These are phyloP conservation scores for Coffea canephora DNA, from an alignment of 257 asterid species.

Conservation along the genomic window DNA sequence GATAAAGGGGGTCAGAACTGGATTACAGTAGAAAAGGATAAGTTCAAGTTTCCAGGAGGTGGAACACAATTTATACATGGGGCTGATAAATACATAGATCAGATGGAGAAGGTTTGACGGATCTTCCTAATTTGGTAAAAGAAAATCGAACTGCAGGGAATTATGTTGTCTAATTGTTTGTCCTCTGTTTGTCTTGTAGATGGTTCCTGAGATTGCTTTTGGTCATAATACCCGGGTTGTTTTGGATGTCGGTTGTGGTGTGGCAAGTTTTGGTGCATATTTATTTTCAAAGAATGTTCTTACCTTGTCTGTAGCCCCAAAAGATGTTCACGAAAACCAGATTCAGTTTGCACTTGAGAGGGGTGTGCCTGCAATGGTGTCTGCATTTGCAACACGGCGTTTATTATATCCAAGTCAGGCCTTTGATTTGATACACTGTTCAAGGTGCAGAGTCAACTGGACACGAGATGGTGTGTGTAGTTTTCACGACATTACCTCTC, in stretches of 20 bases:
- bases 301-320: slow-evolving; percentile 90
- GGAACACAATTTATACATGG: slow-evolving; percentile 97
- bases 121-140: neutral
- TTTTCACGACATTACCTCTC: neutral
- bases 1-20: slow-evolving; percentile 98
- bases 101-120: slow-evolving; percentile 66
- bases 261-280: slow-evolving; percentile 98
- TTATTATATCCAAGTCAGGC: slow-evolving; percentile 92
- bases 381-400: slow-evolving; percentile 78
- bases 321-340: slow-evolving; percentile 96
- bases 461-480: slow-evolving; percentile 81
- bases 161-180: slow-evolving; percentile 10
- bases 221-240: slow-evolving; percentile 83
- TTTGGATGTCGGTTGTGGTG: slow-evolving; percentile 94
- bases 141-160: neutral
- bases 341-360: slow-evolving; percentile 98
- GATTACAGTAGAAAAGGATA: slow-evolving; percentile 73
- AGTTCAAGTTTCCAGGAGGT: slow-evolving; percentile 97
- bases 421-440: slow-evolving; percentile 87
- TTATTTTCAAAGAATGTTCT: slow-evolving; percentile 68
- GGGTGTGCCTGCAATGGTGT: slow-evolving; percentile 94
- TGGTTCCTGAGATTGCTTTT: slow-evolving; percentile 88
- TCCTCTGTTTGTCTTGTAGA: slow-evolving; percentile 34
- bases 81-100: slow-evolving; percentile 89
- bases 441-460: slow-evolving; percentile 97